Percentiles rank a stretch among this genome's conserved stretches.
phyloP scores from a whole-genome alignment of 768 basidiomycete species.

The Scleroderma citrinum region DNA sequence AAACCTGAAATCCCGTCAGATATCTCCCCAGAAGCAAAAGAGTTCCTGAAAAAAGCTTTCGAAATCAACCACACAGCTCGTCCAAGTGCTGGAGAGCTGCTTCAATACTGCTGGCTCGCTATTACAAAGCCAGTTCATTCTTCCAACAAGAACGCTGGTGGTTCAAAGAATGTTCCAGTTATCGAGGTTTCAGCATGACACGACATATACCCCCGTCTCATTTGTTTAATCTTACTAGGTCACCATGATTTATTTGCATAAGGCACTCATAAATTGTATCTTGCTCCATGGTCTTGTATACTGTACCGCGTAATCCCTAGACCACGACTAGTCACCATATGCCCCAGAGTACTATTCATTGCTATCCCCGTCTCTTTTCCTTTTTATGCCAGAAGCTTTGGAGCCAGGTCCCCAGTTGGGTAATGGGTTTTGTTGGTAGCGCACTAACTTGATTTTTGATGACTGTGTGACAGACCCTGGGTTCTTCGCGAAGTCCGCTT shows the following conservation, averaged over 20 bases:
- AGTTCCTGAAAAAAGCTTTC: slow-evolving; percentile 83
- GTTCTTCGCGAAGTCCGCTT: slow-evolving; percentile 75
- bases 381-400: slow-evolving; percentile 44
- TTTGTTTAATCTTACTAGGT: slow-evolving; percentile 1
- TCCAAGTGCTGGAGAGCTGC: slow-evolving; percentile 71
- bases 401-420: slow-evolving; percentile 89
- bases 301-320: not conserved
- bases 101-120: slow-evolving; percentile 68
- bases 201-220: not conserved
- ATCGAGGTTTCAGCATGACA: slow-evolving; percentile 26
- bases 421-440: slow-evolving; percentile 90
- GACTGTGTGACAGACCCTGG: slow-evolving; percentile 55
- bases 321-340: not conserved
- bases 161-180: slow-evolving; percentile 17
- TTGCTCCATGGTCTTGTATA: not conserved
- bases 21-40: slow-evolving; percentile 82
- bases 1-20: slow-evolving; percentile 87
- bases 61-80: slow-evolving; percentile 77
- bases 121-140: slow-evolving; percentile 27
- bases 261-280: not conserved
- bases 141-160: slow-evolving; percentile 18
- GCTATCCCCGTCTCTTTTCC: slow-evolving; percentile 14
- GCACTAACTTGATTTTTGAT: slow-evolving; percentile 68
- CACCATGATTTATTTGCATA: slow-evolving; percentile 2
- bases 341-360: slow-evolving; percentile 6